Evolutionary conservation across 177 flowering plant genomes (phyloP).

Genomic region (Tripterygium wilfordii): DNA sequence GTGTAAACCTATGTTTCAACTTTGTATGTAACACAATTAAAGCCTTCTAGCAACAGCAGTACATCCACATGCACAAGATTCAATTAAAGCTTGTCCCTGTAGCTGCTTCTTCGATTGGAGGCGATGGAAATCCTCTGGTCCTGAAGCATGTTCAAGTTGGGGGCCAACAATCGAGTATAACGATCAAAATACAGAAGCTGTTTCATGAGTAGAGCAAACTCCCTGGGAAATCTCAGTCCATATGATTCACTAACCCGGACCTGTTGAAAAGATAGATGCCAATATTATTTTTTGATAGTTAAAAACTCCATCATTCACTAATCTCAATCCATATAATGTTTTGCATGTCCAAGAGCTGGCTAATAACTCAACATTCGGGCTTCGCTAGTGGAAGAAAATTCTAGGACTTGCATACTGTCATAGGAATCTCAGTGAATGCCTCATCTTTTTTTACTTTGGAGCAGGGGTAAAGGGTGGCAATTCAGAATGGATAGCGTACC

Average conservation of each 20-base stretch:
- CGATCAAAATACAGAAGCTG: slow-evolving; percentile 95
- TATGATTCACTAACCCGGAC: slow-evolving; percentile 89
- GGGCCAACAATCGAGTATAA: slow-evolving; percentile 84
- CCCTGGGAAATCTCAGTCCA: slow-evolving; percentile 87
- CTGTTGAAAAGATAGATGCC: slow-evolving; percentile 21
- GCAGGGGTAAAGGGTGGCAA: no score
- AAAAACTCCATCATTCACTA: no score
- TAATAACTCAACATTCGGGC: no score
- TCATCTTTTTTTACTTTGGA: no score
- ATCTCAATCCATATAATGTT: no score
- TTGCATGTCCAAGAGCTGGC: no score
- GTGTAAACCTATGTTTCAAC: no score
- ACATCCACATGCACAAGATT: background rate
- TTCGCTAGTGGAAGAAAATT: no score
- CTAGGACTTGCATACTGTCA: no score
- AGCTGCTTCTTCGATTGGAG: slow-evolving; percentile 42
- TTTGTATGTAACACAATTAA: background rate
- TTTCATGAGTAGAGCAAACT: slow-evolving; percentile 93
- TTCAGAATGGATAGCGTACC: no score
- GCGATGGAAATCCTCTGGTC: slow-evolving; percentile 79
- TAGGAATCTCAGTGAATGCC: no score
- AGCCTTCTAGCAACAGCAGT: background rate
- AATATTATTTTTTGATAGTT: no score
- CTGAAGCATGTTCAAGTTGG: slow-evolving; percentile 84
- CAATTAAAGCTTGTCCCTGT: slow-evolving; percentile 9